Base-by-base conservation (phyloP, 257 asterid species). In the Lycium ferocissimum region DNA sequence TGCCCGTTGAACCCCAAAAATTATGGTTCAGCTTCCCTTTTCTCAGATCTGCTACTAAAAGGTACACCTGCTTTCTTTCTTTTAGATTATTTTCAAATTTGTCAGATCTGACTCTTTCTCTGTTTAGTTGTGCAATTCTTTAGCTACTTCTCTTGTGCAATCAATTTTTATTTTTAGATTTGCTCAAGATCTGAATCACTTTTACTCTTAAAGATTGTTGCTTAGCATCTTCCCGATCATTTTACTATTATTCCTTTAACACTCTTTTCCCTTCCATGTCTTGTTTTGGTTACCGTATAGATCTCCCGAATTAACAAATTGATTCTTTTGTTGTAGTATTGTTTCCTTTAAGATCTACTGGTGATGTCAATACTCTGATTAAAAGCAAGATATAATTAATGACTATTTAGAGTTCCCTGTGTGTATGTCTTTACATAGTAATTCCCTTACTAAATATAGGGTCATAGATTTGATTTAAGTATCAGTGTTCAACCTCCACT, bases 31-130 rank as follows among this genome's bases (percentile, higher is more conserved):
- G 26, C 15, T 78, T 33, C 22, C 61, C 20, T 12, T 47, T 49
- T 47, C 65, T 53, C 82, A 78, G 82, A 78, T 78, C 82, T 78
- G 33, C 63, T 78, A 37, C 49, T 53, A 3, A 53, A 78, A 78
- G 82, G 82, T 78, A 78, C 40, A 12, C 6, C n/a, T 59, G 18
- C 6, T 43, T 8, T 40, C 9, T 20, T 40, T 20, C 9, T 72
- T 72, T 22, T 4, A 10, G 33, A 70, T 75, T 75, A 26, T 22
- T 35, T n/a, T 11, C 10, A 59, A 7, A 1, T 6, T 54, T 20
- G 47, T 10, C 47, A 51, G 82, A 76, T 76, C 82, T 51, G 82
- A 51, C 12, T 76, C 22, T 14, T 65, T 65, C 7, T 18, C 13
- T 53, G 82, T 76, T 26, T 51, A 22, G 9, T 26, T 51, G 8